Conservation (phyloP, 2,329 filamentous ascomycete genomes). For the Colletotrichum musicola region DNA sequence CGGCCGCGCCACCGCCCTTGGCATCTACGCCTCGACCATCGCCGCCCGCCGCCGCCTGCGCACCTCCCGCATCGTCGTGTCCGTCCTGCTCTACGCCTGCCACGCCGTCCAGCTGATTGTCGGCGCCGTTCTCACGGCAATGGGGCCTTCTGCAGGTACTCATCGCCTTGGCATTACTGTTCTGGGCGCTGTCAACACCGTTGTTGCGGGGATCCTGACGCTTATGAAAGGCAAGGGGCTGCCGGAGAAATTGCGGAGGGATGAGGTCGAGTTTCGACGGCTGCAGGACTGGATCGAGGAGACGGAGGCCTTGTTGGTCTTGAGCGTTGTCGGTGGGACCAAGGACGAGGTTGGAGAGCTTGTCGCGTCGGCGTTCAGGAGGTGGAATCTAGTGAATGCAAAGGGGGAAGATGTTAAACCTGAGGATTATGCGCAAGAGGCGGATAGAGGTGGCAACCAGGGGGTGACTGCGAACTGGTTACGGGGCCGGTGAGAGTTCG, state of each 20-base stretch:
- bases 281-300: constrained; percentile 68
- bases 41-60: constrained; percentile 47
- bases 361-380: constrained; percentile 57
- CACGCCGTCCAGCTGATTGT: constrained; percentile 61
- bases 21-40: constrained; percentile 58
- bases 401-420: constrained; percentile 56
- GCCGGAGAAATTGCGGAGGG: constrained; percentile 60
- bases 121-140: constrained; percentile 59
- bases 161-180: constrained; percentile 66
- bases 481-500: not conserved
- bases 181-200: constrained; percentile 72
- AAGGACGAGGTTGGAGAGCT: constrained; percentile 57
- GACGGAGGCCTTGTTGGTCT: constrained; percentile 59
- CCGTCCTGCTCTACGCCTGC: constrained; percentile 54
- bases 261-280: constrained; percentile 59
- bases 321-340: constrained; percentile 57
- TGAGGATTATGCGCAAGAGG: constrained; percentile 40
- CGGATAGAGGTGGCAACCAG: not conserved
- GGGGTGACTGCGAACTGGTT: constrained; percentile 4
- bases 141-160: constrained; percentile 59
- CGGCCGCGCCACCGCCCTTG: constrained; percentile 50
- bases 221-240: constrained; percentile 65
- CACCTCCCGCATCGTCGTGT: constrained; percentile 51
- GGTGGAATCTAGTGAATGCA: constrained; percentile 58
- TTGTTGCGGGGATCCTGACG: constrained; percentile 72